These are phyloP conservation scores for Fremontodendron californicum DNA, from an alignment of 345 rosid genomes.

Conservation along the genomic window DNA sequence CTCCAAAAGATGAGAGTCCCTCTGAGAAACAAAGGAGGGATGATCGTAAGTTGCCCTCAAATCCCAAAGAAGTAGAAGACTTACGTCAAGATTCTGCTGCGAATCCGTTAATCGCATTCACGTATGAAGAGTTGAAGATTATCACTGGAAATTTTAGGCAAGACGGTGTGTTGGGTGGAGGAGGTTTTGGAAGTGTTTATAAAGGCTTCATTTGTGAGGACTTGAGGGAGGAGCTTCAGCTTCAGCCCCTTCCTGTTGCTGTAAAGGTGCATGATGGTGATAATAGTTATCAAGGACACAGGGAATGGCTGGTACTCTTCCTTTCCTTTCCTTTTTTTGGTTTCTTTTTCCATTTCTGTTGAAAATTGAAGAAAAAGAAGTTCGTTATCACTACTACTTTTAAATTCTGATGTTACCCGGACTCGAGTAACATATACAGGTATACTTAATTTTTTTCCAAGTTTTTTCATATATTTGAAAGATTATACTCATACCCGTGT, in stretches of 20 bases:
- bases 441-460: too few relatives aligned
- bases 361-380: background rate
- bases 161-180: constrained; percentile 91
- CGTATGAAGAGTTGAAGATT: constrained; percentile 64
- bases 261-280: constrained; percentile 96
- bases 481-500: too few relatives aligned
- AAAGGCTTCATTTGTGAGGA: constrained; percentile 74
- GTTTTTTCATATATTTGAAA: too few relatives aligned
- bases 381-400: background rate
- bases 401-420: too few relatives aligned
- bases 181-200: constrained; percentile 93
- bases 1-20: constrained; percentile 55
- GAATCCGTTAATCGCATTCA: constrained; percentile 80
- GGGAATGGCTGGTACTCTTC: constrained; percentile 91
- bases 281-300: constrained; percentile 88
- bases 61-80: constrained; percentile 94
- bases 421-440: too few relatives aligned
- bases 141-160: constrained; percentile 85
- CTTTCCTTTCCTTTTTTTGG: background rate
- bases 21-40: constrained; percentile 37
- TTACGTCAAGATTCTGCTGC: constrained; percentile 71
- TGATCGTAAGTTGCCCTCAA: constrained; percentile 68
- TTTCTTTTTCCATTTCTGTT: background rate
- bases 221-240: constrained; percentile 46
- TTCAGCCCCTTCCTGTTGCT: constrained; percentile 69